Percentiles rank a stretch among this genome's conserved stretches.
Conservation (phyloP, 441 rosid genomes). For the Aquilaria agallochum region DNA sequence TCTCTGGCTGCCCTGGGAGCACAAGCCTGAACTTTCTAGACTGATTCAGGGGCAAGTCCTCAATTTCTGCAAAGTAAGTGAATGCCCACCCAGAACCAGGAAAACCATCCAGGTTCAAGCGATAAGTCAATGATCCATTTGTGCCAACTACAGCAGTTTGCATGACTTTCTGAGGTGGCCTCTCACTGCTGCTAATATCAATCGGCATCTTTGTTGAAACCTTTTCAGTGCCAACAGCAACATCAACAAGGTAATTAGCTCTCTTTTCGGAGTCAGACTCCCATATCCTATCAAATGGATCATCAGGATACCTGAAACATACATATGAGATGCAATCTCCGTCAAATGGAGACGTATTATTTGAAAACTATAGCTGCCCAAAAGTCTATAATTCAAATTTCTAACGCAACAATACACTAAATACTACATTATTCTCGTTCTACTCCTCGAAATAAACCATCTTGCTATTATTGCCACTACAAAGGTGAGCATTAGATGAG, state of each 20-base stretch:
- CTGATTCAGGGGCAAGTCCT: slow-evolving; percentile 60
- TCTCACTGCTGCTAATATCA: slow-evolving; percentile 30
- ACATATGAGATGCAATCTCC: not conserved
- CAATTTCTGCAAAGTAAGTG: slow-evolving; percentile 88
- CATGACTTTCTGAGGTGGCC: slow-evolving; percentile 92
- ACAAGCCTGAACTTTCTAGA: slow-evolving; percentile 85
- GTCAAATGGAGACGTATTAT: slow-evolving; percentile 1
- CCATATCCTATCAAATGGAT: slow-evolving; percentile 96
- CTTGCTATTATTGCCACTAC: too few species aligned
- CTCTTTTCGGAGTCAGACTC: slow-evolving; percentile 74
- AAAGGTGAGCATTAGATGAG: not conserved
- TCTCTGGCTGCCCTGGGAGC: slow-evolving; percentile 71
- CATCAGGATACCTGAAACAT: slow-evolving; percentile 89
- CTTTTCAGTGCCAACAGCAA: slow-evolving; percentile 75
- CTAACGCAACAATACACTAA: not conserved
- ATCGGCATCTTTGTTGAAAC: slow-evolving; percentile 69
- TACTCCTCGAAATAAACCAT: not conserved
- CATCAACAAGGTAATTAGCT: slow-evolving; percentile 93
- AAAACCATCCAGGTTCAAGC: slow-evolving; percentile 87
- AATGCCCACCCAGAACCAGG: slow-evolving; percentile 92
- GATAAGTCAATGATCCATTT: slow-evolving; percentile 79
- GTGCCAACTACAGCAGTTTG: slow-evolving; percentile 98
- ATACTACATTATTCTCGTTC: not conserved
- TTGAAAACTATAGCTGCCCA: not conserved
- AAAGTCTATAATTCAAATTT: not conserved